Conservation (phyloP, 2,329 filamentous ascomycete genomes). For the Cordyceps cicadae region DNA sequence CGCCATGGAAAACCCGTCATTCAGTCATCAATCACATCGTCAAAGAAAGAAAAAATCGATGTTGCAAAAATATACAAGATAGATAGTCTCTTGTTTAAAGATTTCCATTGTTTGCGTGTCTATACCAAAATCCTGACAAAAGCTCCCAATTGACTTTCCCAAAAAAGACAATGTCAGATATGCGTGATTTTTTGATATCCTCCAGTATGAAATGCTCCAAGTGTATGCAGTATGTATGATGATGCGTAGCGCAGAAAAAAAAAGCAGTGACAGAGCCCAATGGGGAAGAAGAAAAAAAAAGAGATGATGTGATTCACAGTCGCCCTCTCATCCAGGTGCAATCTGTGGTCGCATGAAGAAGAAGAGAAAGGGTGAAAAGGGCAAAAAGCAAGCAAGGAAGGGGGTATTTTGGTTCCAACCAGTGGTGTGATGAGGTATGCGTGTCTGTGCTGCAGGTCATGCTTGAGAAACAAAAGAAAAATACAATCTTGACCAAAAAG, state of each 20-base stretch:
- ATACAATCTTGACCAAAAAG: background rate
- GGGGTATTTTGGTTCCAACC: conserved; percentile 24
- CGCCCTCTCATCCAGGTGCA: background rate
- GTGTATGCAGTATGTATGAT: background rate
- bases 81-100: background rate
- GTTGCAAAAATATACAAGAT: background rate
- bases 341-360: background rate
- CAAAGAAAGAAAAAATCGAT: background rate
- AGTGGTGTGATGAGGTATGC: conserved; percentile 7
- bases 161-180: background rate
- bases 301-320: background rate
- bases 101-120: background rate
- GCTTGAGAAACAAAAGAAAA: background rate
- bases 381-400: conserved; percentile 2
- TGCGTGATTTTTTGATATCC: background rate
- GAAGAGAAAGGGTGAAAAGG: background rate
- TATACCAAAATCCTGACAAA: background rate
- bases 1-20: background rate
- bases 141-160: background rate
- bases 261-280: background rate
- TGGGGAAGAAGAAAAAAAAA: conserved; percentile 2
- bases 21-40: background rate
- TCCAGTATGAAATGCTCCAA: background rate
- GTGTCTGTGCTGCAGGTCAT: background rate
- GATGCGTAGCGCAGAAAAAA: background rate